Percentiles rank a stretch among this genome's conserved stretches.
These are phyloP conservation scores for Leptodontidium sp. DNA, from an alignment of 2,329 filamentous ascomycete genomes.

Conservation along the genomic window DNA sequence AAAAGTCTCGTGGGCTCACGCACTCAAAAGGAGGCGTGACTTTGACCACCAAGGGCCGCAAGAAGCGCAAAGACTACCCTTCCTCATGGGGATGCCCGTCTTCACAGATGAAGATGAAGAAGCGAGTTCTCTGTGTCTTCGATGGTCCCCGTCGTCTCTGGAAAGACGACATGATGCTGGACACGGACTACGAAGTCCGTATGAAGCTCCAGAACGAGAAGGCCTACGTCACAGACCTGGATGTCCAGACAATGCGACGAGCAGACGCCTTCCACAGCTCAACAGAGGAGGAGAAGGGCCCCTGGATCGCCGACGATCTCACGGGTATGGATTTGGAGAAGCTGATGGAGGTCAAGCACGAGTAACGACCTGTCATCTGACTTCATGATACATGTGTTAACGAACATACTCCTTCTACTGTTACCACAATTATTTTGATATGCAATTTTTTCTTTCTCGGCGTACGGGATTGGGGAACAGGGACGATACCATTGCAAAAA, in stretches of 20 bases:
- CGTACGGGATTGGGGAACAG: constrained; percentile 28
- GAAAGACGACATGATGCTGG: constrained; percentile 99
- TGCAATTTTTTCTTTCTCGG: constrained; percentile 30
- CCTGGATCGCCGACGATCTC: constrained; percentile 80
- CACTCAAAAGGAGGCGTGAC: constrained; percentile 78
- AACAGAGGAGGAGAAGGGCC: constrained; percentile 86
- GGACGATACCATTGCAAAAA: constrained; percentile 41
- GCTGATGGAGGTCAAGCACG: constrained; percentile 58
- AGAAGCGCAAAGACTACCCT: constrained; percentile 93
- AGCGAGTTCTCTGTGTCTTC: constrained; percentile 92
- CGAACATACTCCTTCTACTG: constrained; percentile 37
- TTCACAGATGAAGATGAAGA: constrained; percentile 98
- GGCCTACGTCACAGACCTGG: constrained; percentile 87
- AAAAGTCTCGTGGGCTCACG: constrained; percentile 77
- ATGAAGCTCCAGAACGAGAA: constrained; percentile 72
- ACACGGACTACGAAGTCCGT: constrained; percentile 92
- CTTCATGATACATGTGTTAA: constrained; percentile 36
- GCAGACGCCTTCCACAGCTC: constrained; percentile 85
- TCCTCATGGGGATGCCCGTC: constrained; percentile 91
- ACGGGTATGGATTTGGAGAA: constrained; percentile 66
- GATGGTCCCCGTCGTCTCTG: constrained; percentile 87
- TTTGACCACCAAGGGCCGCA: constrained; percentile 71
- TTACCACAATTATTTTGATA: constrained; percentile 23
- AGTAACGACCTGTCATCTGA: constrained; percentile 32
- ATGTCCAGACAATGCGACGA: constrained; percentile 86